Base-by-base conservation (phyloP, 2,329 filamentous ascomycete genomes). In the Blastomyces gilchristii region DNA sequence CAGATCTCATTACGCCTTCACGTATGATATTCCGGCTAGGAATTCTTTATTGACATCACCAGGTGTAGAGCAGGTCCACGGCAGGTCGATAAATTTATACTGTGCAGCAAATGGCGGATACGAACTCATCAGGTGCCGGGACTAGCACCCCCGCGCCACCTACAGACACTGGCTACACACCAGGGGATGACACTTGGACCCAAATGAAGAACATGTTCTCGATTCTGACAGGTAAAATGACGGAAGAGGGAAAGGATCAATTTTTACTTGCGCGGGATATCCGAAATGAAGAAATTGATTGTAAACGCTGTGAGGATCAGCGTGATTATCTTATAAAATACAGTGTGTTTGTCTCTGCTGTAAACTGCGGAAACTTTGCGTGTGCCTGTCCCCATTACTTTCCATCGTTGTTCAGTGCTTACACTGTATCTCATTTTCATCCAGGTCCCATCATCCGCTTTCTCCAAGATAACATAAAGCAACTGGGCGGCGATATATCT, bases 191-290 rank as follows among this genome's bases (percentile, higher is more conserved):
- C 62, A 70, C 72, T 28, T 76, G 71, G 67, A 78, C 77, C 45
- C 75, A 78, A 81, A 96, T 90, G 88, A 83, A 88, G 73, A 96
- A 89, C 79, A 88, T 91, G 80, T 97, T 95, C 82, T 85, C 85
- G 69, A 88, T 92, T 76, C 80, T 96, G 59, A 85, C 88, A 18
- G 88, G 89, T 63, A 80, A 83, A 70, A 86, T 94, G 78, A 87
- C 85, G 22, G 76, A 78, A 45, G 83, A 87, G 71, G 89, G 89
- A 60, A 78, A 82, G 67, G 84, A 88, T 71, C 84, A 89, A 77
- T 97, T 91, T 81, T 89, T 91, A 72, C 82, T 87, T 72, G 86
- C 85, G 74, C 85, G 86, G 67, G 91, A 95, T 79, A 80, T 83
- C 62, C 81, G 85, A 63, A 87, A 91, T 76, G 91, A 94, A 78